Conservation (phyloP, 345 rosid genomes). For the Euphorbia tirucalli region DNA sequence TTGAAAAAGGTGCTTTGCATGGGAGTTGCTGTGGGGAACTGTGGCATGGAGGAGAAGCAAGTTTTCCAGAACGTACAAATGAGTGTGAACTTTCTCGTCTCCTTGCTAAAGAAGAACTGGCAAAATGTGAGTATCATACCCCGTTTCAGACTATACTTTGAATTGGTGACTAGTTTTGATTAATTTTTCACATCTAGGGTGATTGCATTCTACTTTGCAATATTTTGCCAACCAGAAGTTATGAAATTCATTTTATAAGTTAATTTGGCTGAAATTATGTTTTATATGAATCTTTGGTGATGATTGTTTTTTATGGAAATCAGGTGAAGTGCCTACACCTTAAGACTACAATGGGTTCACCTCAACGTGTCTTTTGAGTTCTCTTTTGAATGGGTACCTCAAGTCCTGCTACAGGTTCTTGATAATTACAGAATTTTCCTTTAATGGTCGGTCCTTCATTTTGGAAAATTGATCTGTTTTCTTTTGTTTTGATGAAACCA, state of each 20-base stretch:
- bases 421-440: neutral
- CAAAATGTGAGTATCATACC: conserved; percentile 27
- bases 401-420: neutral
- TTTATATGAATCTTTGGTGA: neutral
- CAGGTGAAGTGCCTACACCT: conserved; percentile 36
- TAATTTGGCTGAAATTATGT: neutral
- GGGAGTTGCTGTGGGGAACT: conserved; percentile 44
- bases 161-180: too few relatives aligned
- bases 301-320: neutral
- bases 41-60: conserved; percentile 40
- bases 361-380: conserved; percentile 18
- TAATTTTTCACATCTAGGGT: too few relatives aligned
- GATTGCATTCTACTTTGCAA: too few relatives aligned
- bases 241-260: neutral
- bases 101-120: conserved; percentile 37
- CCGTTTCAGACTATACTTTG: neutral
- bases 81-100: conserved; percentile 37
- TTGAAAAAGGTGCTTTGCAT: conserved; percentile 39
- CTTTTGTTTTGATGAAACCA: neutral
- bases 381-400: neutral
- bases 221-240: too few relatives aligned
- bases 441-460: neutral
- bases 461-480: neutral
- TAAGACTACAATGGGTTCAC: conserved; percentile 36
- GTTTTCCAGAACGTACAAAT: conserved; percentile 41